Evolutionary conservation across 805 yeast species (phyloP).

Genomic region (Ogataea nonfermentans): DNA sequence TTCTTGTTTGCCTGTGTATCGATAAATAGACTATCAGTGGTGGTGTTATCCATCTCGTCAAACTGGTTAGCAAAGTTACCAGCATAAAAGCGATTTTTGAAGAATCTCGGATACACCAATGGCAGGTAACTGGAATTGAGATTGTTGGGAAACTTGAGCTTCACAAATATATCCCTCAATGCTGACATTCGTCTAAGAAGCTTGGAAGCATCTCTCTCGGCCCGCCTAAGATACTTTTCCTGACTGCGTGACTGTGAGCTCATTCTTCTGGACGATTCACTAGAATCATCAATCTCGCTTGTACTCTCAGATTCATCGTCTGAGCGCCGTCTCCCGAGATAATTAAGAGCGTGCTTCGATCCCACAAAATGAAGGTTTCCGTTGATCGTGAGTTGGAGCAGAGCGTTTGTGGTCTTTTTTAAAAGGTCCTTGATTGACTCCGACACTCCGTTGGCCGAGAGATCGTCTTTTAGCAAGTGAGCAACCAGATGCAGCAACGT

Average conservation of each 20-base stretch:
- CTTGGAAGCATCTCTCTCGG: conserved; percentile 24
- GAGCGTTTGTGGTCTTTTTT: conserved; percentile 50
- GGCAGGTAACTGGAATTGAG: conserved; percentile 42
- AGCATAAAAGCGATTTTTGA: conserved; percentile 65
- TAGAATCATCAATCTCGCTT: not conserved
- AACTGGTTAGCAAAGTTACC: conserved; percentile 81
- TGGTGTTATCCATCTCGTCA: conserved; percentile 32
- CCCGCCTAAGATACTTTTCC: conserved; percentile 22
- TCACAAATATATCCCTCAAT: conserved; percentile 17
- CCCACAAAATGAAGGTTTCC: conserved; percentile 58
- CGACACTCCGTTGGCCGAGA: conserved; percentile 46
- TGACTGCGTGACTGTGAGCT: conserved; percentile 9
- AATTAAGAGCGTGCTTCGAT: conserved; percentile 22
- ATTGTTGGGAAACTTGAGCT: conserved; percentile 15
- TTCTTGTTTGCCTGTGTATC: conserved; percentile 21
- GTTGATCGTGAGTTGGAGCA: conserved; percentile 63
- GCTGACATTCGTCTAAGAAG: conserved; percentile 20
- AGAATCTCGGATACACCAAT: conserved; percentile 66
- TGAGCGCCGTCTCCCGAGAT: conserved; percentile 20
- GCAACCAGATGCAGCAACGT: conserved; percentile 53
- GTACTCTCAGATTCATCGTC: conserved; percentile 17
- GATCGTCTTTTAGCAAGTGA: conserved; percentile 52
- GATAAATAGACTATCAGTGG: conserved; percentile 29
- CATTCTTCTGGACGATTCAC: conserved; percentile 3
- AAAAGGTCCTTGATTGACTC: conserved; percentile 47